These are phyloP conservation scores for Lipomyces starkeyi DNA, from an alignment of 805 yeast species.

Conservation along the genomic window DNA sequence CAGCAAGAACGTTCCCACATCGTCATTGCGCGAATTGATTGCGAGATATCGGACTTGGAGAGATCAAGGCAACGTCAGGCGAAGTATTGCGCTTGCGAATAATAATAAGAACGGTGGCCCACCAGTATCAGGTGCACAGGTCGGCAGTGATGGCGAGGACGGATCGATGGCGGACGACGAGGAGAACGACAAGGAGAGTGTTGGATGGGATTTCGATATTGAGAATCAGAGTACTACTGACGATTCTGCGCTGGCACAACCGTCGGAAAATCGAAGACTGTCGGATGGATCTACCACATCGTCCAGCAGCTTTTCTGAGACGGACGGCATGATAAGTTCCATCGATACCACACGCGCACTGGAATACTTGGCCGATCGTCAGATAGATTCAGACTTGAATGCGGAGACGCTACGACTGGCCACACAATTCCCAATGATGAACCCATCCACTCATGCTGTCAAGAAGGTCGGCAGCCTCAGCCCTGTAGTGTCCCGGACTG, in stretches of 20 bases:
- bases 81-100: conserved; percentile 51
- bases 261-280: not conserved
- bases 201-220: conserved; percentile 36
- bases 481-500: not conserved
- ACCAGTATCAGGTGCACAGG: conserved; percentile 26
- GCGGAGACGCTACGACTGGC: conserved; percentile 9
- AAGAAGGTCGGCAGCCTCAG: not conserved
- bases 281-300: conserved; percentile 1
- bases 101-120: conserved; percentile 8
- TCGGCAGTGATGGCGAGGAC: conserved; percentile 36
- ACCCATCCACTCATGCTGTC: not conserved
- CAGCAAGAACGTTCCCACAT: conserved; percentile 65
- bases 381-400: conserved; percentile 4
- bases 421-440: conserved; percentile 10
- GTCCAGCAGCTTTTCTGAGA: not conserved
- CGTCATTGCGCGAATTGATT: conserved; percentile 72
- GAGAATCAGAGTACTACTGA: conserved; percentile 12
- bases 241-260: not conserved
- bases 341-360: not conserved
- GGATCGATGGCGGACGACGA: conserved; percentile 45
- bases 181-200: conserved; percentile 23
- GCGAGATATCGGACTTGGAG: conserved; percentile 60
- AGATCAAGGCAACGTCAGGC: conserved; percentile 57
- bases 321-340: not conserved
- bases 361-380: conserved; percentile 5